Conservation (phyloP, 441 rosid species). For the Isatis lusitanica region DNA sequence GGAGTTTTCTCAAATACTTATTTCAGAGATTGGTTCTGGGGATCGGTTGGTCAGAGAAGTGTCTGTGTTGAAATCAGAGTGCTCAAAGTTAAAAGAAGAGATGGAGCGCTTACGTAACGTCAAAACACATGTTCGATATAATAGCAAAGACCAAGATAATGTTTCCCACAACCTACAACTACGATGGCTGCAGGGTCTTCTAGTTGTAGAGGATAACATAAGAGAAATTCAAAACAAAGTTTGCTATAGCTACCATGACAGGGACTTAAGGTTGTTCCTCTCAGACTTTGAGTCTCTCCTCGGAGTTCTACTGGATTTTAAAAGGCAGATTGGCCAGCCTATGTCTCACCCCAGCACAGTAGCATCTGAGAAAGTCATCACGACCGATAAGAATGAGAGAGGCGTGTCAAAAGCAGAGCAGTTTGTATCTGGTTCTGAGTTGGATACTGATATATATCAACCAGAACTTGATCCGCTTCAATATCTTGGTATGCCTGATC, state of each 20-base stretch:
- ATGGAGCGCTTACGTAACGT: constrained; percentile 51
- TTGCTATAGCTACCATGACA: constrained; percentile 66
- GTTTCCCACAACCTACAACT: constrained; percentile 51
- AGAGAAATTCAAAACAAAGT: constrained; percentile 74
- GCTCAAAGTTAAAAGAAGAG: constrained; percentile 73
- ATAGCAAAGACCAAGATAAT: constrained; percentile 42
- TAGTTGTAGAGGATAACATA: constrained; percentile 69
- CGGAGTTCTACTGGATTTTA: constrained; percentile 67
- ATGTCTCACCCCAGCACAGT: constrained; percentile 45
- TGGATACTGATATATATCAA: constrained; percentile 68
- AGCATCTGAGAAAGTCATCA: constrained; percentile 43
- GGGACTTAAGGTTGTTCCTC: constrained; percentile 54
- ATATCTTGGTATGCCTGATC: constrained; percentile 62
- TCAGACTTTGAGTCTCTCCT: constrained; percentile 72
- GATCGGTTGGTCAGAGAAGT: constrained; percentile 79
- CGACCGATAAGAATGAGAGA: constrained; percentile 43
- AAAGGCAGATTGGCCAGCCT: constrained; percentile 61
- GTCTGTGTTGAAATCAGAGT: constrained; percentile 73
- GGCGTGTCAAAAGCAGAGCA: constrained; percentile 46
- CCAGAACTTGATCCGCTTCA: constrained; percentile 79
- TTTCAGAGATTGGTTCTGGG: constrained; percentile 84
- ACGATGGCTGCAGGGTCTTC: constrained; percentile 72
- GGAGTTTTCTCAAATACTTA: constrained; percentile 70
- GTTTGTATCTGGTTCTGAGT: constrained; percentile 49
- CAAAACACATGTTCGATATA: constrained; percentile 42